Evolutionary conservation across 805 yeast genomes (phyloP).

Genomic region (Metschnikowia noctiluminum): DNA sequence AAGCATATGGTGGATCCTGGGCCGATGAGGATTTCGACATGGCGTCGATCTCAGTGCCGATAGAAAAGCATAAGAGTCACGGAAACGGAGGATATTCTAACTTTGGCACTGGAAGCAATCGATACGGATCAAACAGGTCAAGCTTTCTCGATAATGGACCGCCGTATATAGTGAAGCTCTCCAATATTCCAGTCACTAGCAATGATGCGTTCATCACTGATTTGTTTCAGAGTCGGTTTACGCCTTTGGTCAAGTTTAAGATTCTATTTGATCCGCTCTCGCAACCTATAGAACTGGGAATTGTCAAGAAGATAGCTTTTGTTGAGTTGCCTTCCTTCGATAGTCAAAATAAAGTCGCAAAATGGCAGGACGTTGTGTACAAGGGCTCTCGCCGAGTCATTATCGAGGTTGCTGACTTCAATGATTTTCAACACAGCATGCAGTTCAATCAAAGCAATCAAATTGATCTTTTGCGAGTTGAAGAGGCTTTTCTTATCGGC

Average conservation of each 20-base stretch:
- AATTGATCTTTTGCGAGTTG: constrained; percentile 28
- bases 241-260: constrained; percentile 56
- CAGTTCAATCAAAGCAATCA: constrained; percentile 36
- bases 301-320: constrained; percentile 57
- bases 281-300: constrained; percentile 33
- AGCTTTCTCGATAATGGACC: constrained; percentile 34
- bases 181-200: constrained; percentile 56
- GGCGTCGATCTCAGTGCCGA: constrained; percentile 44
- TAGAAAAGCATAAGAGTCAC: constrained; percentile 34
- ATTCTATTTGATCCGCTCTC: constrained; percentile 52
- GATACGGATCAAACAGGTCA: constrained; percentile 10
- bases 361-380: constrained; percentile 60
- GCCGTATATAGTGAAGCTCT: constrained; percentile 64
- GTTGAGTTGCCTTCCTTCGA: constrained; percentile 51
- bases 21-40: constrained; percentile 46
- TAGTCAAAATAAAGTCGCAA: constrained; percentile 55
- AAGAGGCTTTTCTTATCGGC: constrained; percentile 27
- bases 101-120: constrained; percentile 6
- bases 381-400: constrained; percentile 36
- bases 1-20: constrained; percentile 47
- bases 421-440: constrained; percentile 40
- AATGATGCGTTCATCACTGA: constrained; percentile 52
- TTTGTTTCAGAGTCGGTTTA: constrained; percentile 60
- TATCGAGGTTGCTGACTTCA: constrained; percentile 38
- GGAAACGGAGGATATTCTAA: constrained; percentile 7